phyloP scores from a whole-genome alignment of 495 filamentous ascomycete genomes.

The Xylaria acuta region DNA sequence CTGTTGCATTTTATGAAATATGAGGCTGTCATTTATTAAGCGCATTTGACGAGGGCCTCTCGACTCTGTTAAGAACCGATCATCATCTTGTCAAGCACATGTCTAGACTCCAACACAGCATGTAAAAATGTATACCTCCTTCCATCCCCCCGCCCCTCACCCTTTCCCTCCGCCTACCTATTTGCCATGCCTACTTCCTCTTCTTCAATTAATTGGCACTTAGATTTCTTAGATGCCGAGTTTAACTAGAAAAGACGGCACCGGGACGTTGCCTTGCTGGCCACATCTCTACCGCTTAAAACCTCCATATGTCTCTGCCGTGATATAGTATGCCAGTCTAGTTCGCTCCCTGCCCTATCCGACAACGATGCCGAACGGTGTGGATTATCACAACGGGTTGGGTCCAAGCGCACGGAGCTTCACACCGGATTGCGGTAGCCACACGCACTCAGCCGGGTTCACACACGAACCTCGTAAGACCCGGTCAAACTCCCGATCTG shows the following conservation, averaged over 20 bases:
- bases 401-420: background rate
- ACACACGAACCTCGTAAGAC: slow-evolving; percentile 26
- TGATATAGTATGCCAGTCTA: background rate
- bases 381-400: background rate
- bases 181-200: background rate
- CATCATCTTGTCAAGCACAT: background rate
- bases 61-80: background rate
- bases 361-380: background rate
- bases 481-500: slow-evolving; percentile 3
- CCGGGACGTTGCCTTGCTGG: background rate
- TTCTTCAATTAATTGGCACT: background rate
- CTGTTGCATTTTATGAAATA: background rate
- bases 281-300: background rate
- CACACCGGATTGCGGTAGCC: background rate
- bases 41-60: background rate
- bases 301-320: background rate
- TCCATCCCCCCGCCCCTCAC: background rate
- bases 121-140: background rate
- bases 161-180: background rate
- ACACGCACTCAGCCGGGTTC: slow-evolving; percentile 13
- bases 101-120: background rate
- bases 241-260: background rate
- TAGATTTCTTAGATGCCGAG: background rate
- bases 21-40: background rate
- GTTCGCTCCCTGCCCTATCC: background rate